These are phyloP conservation scores for Saprolegnia diclina DNA, from an alignment of 352 stramenopile genomes.

Conservation along the genomic window DNA sequence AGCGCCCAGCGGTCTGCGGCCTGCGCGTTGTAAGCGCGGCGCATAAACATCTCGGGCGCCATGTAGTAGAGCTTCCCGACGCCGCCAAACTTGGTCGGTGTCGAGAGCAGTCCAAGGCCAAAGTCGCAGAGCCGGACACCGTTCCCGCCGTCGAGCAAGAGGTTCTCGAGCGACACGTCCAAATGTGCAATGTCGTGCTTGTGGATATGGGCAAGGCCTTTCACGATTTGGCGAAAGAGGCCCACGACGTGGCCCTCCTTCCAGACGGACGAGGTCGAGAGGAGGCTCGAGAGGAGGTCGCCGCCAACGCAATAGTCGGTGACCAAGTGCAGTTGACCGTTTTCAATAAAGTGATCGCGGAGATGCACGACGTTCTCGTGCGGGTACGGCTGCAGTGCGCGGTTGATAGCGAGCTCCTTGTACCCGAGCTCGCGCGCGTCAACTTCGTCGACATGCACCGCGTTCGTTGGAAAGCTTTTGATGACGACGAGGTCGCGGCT, in stretches of 20 bases:
- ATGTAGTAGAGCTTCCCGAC: conserved; percentile 29
- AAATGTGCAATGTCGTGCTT: conserved; percentile 36
- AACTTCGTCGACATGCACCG: not conserved
- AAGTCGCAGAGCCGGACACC: conserved; percentile 52
- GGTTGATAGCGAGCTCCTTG: conserved; percentile 21
- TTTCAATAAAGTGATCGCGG: conserved; percentile 39
- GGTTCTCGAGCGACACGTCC: conserved; percentile 59
- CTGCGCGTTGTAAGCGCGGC: conserved; percentile 16
- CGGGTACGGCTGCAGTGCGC: not conserved
- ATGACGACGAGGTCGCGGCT: conserved; percentile 11
- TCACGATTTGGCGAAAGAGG: conserved; percentile 14
- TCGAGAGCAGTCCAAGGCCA: conserved; percentile 30
- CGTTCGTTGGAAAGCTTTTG: conserved; percentile 3
- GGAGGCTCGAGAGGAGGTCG: conserved; percentile 34
- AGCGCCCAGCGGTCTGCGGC: conserved; percentile 21
- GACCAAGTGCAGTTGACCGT: conserved; percentile 46
- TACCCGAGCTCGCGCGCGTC: not conserved
- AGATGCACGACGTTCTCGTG: conserved; percentile 47
- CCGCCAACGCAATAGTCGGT: conserved; percentile 49
- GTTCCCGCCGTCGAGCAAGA: conserved; percentile 36
- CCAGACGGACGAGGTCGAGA: not conserved
- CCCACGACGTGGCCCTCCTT: conserved; percentile 1
- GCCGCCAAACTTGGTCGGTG: not conserved
- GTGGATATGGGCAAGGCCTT: conserved; percentile 35
- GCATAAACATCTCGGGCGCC: conserved; percentile 22